Percentiles rank a stretch among this genome's conserved stretches.
phyloP scores from a whole-genome alignment of 176 grass and related monocot species.

The Cymbopogon citratus region DNA sequence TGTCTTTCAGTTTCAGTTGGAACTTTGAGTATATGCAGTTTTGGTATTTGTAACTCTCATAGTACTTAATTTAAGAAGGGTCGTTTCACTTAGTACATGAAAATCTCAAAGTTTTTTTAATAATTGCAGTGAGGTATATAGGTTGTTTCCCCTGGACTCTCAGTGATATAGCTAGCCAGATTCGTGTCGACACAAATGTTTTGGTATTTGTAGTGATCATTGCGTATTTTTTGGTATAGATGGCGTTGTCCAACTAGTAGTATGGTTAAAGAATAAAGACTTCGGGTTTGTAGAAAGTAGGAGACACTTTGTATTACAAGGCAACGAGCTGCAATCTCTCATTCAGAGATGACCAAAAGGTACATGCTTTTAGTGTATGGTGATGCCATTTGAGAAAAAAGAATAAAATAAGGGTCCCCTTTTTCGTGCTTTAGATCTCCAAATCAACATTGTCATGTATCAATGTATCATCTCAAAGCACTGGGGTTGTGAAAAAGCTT shows the following conservation, averaged over 20 bases:
- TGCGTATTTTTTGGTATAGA: slow-evolving; percentile 1
- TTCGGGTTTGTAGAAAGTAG: slow-evolving; percentile 45
- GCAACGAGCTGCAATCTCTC: slow-evolving; percentile 47
- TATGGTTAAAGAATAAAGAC: slow-evolving; percentile 28
- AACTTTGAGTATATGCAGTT: neutral
- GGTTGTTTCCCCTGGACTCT: neutral
- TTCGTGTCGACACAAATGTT: neutral
- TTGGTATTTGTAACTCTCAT: neutral
- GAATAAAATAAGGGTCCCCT: slow-evolving; percentile 21
- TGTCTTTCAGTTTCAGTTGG: neutral
- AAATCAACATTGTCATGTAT: slow-evolving; percentile 48
- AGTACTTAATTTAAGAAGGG: neutral
- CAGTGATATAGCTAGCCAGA: neutral
- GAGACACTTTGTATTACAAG: slow-evolving; percentile 56
- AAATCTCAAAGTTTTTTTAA: neutral
- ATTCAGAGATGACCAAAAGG: slow-evolving; percentile 58
- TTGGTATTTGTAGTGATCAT: slow-evolving; percentile 2
- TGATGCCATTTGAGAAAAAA: slow-evolving; percentile 52
- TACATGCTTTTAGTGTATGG: slow-evolving; percentile 64
- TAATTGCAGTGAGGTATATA: neutral
- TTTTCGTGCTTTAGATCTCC: slow-evolving; percentile 66
- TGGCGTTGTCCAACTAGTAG: neutral
- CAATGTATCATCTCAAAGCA: slow-evolving; percentile 46
- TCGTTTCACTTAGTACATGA: neutral
- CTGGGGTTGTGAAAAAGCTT: slow-evolving; percentile 46